Percentiles rank a stretch among this genome's conserved stretches.
Conservation (phyloP, 225 moss, liverwort and hornwort genomes). For the Rhytidiadelphus loreus region DNA sequence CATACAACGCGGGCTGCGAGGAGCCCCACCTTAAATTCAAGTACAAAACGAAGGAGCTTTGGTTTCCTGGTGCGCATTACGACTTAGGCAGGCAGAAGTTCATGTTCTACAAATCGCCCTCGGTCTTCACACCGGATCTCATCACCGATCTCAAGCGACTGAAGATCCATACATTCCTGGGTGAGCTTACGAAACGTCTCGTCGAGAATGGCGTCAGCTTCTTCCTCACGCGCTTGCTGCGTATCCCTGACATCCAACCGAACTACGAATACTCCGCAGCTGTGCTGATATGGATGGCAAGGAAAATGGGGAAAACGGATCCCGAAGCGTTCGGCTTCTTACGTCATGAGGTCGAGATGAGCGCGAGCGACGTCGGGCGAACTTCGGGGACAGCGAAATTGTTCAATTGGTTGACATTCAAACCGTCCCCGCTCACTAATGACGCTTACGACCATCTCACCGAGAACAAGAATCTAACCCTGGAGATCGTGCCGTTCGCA, state of each 20-base stretch:
- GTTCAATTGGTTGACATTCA: slow-evolving; percentile 2
- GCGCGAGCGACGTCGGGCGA: background rate
- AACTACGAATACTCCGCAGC: slow-evolving; percentile 6
- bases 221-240: slow-evolving; percentile 8
- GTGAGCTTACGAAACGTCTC: background rate
- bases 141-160: background rate
- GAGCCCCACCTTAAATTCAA: background rate
- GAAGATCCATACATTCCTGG: background rate
- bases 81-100: slow-evolving; percentile 37
- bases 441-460: slow-evolving; percentile 25
- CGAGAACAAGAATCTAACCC: background rate
- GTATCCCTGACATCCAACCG: slow-evolving; percentile 20
- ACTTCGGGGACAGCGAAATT: background rate
- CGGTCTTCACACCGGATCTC: background rate
- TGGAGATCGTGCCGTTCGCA: slow-evolving; percentile 6
- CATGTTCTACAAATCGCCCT: slow-evolving; percentile 30
- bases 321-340: background rate
- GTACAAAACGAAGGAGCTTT: slow-evolving; percentile 18
- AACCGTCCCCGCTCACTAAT: background rate
- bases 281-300: slow-evolving; percentile 19
- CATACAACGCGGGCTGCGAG: slow-evolving; percentile 2
- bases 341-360: background rate
- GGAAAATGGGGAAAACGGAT: slow-evolving; percentile 8
- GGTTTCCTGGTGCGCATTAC: slow-evolving; percentile 38
- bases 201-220: background rate